Evolutionary conservation across 345 rosid species (phyloP).

Genomic region (Populus simonii): DNA sequence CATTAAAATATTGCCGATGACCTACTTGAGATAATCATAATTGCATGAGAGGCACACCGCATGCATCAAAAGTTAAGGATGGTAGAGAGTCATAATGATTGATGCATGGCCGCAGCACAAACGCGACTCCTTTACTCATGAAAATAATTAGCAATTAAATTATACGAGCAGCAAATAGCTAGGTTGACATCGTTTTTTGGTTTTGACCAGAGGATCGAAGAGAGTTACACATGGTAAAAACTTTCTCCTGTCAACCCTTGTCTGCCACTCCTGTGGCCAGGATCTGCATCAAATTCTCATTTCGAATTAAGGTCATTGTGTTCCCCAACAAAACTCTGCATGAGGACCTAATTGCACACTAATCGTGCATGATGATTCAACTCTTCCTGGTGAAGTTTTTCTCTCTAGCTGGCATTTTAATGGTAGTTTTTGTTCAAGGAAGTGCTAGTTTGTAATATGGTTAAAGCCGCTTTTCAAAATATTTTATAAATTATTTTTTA

Average conservation of each 20-base stretch:
- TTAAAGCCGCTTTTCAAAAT: too few relatives aligned
- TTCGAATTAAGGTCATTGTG: background rate
- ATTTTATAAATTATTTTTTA: too few relatives aligned
- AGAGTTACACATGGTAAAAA: background rate
- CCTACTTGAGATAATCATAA: conserved; percentile 25
- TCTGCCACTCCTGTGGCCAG: conserved; percentile 21
- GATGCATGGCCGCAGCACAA: conserved; percentile 23
- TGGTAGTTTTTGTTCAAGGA: background rate
- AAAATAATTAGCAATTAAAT: background rate
- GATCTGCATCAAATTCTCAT: background rate
- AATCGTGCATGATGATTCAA: background rate
- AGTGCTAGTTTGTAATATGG: too few relatives aligned
- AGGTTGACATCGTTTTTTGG: background rate
- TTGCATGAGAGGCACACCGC: conserved; percentile 34
- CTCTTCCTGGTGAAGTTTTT: background rate
- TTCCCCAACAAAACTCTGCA: background rate
- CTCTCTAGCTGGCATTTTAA: background rate
- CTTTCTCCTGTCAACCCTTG: conserved; percentile 16
- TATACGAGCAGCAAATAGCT: background rate
- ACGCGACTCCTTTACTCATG: conserved; percentile 1
- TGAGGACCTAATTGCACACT: background rate
- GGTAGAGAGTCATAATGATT: conserved; percentile 25
- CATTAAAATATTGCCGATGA: background rate
- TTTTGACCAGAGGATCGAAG: background rate
- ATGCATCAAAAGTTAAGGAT: conserved; percentile 36